Evolutionary conservation across 257 asterid species (phyloP).

Genomic region (Nicotiana tabacum): DNA sequence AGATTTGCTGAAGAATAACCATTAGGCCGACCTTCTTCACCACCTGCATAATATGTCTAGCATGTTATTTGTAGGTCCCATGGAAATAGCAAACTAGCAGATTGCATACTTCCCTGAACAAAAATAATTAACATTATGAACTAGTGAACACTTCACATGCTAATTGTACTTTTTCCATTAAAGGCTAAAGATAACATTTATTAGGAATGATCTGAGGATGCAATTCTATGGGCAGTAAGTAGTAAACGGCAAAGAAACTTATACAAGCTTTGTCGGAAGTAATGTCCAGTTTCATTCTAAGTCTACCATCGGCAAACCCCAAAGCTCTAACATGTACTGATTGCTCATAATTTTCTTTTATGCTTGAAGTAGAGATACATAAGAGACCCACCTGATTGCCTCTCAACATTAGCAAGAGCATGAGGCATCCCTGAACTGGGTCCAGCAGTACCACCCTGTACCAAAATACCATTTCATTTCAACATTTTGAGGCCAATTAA

Average conservation of each 20-base stretch:
- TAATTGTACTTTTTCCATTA: not conserved
- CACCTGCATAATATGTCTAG: conserved; percentile 39
- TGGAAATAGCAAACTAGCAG: not conserved
- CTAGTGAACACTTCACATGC: not conserved
- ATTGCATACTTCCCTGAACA: not conserved
- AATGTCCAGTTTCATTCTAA: not conserved
- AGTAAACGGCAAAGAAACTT: not conserved
- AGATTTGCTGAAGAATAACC: conserved; percentile 45
- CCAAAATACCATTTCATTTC: conserved; percentile 5
- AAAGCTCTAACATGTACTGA: not conserved
- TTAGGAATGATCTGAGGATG: not conserved
- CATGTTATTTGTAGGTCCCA: not conserved
- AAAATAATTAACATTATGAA: not conserved
- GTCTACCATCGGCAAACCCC: not conserved
- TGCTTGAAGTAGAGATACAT: not conserved
- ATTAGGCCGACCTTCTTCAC: conserved; percentile 55
- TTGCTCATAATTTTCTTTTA: not conserved
- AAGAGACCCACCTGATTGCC: conserved; percentile 56
- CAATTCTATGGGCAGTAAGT: not conserved
- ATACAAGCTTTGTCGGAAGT: not conserved
- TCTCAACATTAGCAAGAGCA: conserved; percentile 39
- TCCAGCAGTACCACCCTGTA: conserved; percentile 56
- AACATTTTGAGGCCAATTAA: not conserved
- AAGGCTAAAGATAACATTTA: not conserved
- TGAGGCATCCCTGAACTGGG: conserved; percentile 68